These are phyloP conservation scores for Sistotremastrum suecicum DNA, from an alignment of 768 basidiomycete genomes.

Conservation along the genomic window DNA sequence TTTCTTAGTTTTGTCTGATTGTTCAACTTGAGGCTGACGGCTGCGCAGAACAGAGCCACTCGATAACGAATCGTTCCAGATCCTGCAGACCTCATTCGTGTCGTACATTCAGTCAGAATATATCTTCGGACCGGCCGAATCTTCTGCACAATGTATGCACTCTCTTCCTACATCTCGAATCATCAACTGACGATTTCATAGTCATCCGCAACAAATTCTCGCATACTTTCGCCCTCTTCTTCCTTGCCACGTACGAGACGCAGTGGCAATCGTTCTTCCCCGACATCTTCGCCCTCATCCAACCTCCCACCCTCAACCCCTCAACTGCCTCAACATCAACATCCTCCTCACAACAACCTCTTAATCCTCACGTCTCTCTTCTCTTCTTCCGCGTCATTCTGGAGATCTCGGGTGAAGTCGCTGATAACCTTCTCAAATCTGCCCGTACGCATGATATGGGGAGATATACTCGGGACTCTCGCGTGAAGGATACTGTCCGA, in stretches of 20 bases:
- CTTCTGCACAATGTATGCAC: slow-evolving; percentile 62
- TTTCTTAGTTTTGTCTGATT: slow-evolving; percentile 29
- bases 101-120: slow-evolving; percentile 83
- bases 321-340: slow-evolving; percentile 15
- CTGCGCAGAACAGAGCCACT: slow-evolving; percentile 25
- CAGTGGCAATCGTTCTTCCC: slow-evolving; percentile 81
- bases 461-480: slow-evolving; percentile 68
- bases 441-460: slow-evolving; percentile 58
- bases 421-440: slow-evolving; percentile 85
- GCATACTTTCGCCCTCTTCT: slow-evolving; percentile 78
- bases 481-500: slow-evolving; percentile 80
- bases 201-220: slow-evolving; percentile 93
- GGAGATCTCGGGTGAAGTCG: slow-evolving; percentile 96
- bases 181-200: slow-evolving; percentile 16
- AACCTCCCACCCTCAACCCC: slow-evolving; percentile 22
- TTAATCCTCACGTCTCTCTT: slow-evolving; percentile 76
- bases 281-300: slow-evolving; percentile 63
- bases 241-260: slow-evolving; percentile 73
- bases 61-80: slow-evolving; percentile 55
- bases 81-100: slow-evolving; percentile 62
- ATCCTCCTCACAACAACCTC: slow-evolving; percentile 34
- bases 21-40: neutral
- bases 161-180: slow-evolving; percentile 3
- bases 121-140: slow-evolving; percentile 72
- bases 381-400: slow-evolving; percentile 85